Evolutionary conservation across 441 rosid species (phyloP), one percentile per base, ranked within the genome.

Genomic region (Flueggea neowawraea): DNA sequence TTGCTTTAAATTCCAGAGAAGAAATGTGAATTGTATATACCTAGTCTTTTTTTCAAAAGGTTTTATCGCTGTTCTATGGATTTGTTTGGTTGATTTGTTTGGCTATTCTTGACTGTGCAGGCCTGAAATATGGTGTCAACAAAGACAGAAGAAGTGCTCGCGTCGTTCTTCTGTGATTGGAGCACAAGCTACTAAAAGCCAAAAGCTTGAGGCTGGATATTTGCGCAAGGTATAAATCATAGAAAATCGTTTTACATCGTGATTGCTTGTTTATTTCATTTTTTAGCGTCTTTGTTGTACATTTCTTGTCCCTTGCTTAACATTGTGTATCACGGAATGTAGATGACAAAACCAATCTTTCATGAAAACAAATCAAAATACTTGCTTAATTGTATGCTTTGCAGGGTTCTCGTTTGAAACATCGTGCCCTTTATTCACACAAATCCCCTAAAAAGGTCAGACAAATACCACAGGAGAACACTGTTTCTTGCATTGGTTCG

Each of bases 121-220:
- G 69, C 72, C 69, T 69, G 84, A 69, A 67, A 78, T 72, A 70
- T 63, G 41, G 41, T 57, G 36, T 57, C 55, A n/a, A 65, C 61
- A 51, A 73, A 71, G 52, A 60, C 41, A 60, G 45, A 77, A 76
- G 50, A 79, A 72, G 55, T 68, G 69, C 64, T 58, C 75, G 13
- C 61, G 62, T 59, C 67, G 60, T 62, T 69, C 87, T 73, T 79
- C 83, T 67, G 71, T 63, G 31, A 75, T 68, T 48, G 94, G 78
- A 77, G 75, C 69, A 70, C 93, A 81, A 58, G 85, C 95, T 52
- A 78, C 95, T 66, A 93, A 93, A 73, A 79, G 96, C 78, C 97
- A 84, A 80, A 93, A 88, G 75, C 87, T 90, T 53, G 97, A 93
- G 64, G 92, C 86, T 66, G 96, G 98, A 48, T 69, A 66, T 57